A percentile compares a stretch with the other conserved stretches of the same genome.
Evolutionary conservation across 2,329 filamentous ascomycete species (phyloP).

Genomic region (Arthrinium phaeospermum): DNA sequence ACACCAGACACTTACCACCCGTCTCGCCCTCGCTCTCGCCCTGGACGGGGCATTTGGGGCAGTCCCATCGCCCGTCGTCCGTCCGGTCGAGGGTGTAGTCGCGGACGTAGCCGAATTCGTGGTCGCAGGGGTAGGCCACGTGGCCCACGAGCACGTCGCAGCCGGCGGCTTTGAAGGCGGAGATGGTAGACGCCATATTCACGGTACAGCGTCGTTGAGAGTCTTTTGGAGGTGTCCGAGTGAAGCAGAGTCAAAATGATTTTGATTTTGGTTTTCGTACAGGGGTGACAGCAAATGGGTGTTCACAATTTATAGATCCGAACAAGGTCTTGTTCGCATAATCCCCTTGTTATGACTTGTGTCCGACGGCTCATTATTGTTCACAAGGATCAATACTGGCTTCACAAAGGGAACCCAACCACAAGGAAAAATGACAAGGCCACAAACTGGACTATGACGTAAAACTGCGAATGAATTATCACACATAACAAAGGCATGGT

Average conservation of each 20-base stretch:
- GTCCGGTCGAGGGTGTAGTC: not conserved
- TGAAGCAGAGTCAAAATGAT: not conserved
- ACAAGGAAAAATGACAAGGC: not conserved
- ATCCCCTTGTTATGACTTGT: not conserved
- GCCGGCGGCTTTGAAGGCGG: constrained; percentile 1
- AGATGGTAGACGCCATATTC: not conserved
- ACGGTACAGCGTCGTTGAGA: not conserved
- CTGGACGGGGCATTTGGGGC: not conserved
- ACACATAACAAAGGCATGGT: not conserved
- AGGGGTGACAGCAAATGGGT: not conserved
- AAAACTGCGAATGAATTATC: not conserved
- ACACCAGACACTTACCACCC: not conserved
- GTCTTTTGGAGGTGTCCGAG: too few species aligned
- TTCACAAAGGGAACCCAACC: not conserved
- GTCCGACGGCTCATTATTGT: too few species aligned
- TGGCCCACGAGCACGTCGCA: not conserved
- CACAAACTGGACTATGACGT: not conserved
- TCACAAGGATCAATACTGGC: not conserved
- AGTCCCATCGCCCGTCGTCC: not conserved
- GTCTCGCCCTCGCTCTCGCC: not conserved
- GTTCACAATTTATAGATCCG: not conserved
- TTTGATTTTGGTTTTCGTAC: not conserved
- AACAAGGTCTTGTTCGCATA: not conserved
- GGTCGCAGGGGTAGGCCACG: not conserved
- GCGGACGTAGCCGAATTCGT: not conserved